Evolutionary conservation across 331 rosid species (phyloP).

Genomic region (Dryas integrifolia): DNA sequence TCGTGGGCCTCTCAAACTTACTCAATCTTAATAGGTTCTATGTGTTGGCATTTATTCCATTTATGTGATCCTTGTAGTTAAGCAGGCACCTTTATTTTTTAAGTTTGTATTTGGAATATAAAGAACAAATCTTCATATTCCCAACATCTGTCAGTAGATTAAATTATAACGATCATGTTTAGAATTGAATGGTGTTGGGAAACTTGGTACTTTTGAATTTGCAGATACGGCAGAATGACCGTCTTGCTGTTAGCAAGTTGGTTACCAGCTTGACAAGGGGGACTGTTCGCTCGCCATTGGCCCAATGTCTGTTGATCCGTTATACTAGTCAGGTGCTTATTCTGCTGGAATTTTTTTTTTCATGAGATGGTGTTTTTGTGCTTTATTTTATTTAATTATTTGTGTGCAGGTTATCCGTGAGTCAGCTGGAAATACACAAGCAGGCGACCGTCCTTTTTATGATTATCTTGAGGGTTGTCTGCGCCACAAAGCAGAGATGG

Average conservation of each 20-base stretch:
- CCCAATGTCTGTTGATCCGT: constrained; percentile 91
- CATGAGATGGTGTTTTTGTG: constrained; percentile 14
- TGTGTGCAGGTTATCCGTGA: constrained; percentile 76
- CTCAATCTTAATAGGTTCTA: neutral
- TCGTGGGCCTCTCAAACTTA: neutral
- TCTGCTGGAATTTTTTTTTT: constrained; percentile 16
- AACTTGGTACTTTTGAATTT: constrained; percentile 28
- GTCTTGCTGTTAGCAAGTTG: constrained; percentile 94
- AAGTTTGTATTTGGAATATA: neutral
- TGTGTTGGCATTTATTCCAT: neutral
- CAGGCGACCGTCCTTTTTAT: constrained; percentile 96
- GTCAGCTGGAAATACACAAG: constrained; percentile 62
- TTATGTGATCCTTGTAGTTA: neutral
- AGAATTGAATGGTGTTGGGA: constrained; percentile 9
- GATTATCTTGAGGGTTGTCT: constrained; percentile 97
- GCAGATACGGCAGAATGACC: constrained; percentile 97
- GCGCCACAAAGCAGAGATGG: constrained; percentile 98
- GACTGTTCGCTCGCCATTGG: constrained; percentile 89
- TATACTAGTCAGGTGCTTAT: constrained; percentile 84
- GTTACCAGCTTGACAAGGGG: constrained; percentile 98
- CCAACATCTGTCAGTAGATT: neutral
- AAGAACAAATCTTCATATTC: neutral
- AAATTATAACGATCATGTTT: neutral
- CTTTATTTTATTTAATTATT: constrained; percentile 21
- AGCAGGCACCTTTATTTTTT: neutral